Evolutionary conservation across 257 asterid genomes (phyloP), one percentile per base, ranked within the genome.

Genomic region (Jacaranda copaia): DNA sequence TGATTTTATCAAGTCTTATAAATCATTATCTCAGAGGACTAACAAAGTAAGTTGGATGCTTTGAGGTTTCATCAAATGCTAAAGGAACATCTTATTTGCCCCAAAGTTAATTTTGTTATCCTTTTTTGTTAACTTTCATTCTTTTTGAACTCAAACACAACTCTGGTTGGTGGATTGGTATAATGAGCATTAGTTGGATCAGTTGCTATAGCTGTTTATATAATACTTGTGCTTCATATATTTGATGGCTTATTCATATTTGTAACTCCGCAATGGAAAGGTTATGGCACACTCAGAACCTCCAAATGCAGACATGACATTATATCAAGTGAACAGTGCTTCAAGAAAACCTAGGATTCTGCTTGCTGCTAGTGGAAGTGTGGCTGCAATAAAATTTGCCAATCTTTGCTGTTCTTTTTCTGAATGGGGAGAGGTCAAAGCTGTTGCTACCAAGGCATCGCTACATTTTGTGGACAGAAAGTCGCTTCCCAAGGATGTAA

Each of bases 331-430:
- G n/a, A 78, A 39, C 61, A 72, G 39, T 25, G 72, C 73, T 51
- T 63, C 79, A 12, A 82, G 90, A 72, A 90, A 82, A 70, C 91
- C 96, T 56, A 85, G 80, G 39, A 84, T 90, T 60, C 84, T 90
- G n/a, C 89, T 90, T 16, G 94, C 91, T 13, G 92, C 96, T 4
- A 85, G 92, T 79, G 96, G 94, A 43, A 85, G 96, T 78, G 96
- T 90, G 38, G 96, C 92, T 52, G 91, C 94, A 38, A 86, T 86
- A 48, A 87, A 90, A 81, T 90, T 90, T 72, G 84, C 94, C 0
- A 83, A 81, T 74, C 85, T 90, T 19, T 90, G 96, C 77, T 85
- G 77, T 57, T 73, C 85, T 70, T 81, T 90, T 78, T 61, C 82
- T 72, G 94, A 88, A 70, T 88, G 94, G 94, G 89, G 92, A 58